Conservation (phyloP, 129 eudicot genomes). For the Pittosporum tobira region DNA sequence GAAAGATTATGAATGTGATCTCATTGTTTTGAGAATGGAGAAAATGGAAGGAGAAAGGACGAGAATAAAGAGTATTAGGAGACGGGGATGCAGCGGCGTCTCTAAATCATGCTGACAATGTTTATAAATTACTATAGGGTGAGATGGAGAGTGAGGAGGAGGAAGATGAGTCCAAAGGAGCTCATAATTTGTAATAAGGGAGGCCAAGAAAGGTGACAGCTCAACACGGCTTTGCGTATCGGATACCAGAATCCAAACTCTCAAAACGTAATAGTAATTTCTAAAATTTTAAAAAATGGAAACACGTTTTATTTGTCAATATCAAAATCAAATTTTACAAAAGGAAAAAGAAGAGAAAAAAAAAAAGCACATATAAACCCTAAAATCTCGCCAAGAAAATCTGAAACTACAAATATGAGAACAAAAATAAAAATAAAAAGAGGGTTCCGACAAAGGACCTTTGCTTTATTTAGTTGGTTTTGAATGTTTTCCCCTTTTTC, state of each 20-base stretch:
- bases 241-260: background rate
- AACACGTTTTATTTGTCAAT: background rate
- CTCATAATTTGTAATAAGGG: slow-evolving; percentile 36
- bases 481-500: slow-evolving; percentile 5
- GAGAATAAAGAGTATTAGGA: background rate
- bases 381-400: background rate
- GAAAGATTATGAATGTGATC: background rate
- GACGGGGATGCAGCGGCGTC: slow-evolving; percentile 4
- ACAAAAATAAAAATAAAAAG: background rate
- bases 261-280: background rate
- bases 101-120: background rate
- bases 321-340: background rate
- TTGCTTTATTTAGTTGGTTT: slow-evolving; percentile 3
- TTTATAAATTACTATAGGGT: background rate
- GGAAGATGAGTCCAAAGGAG: slow-evolving; percentile 29
- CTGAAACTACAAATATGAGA: background rate
- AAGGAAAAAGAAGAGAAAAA: background rate
- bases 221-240: slow-evolving; percentile 27
- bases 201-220: slow-evolving; percentile 21
- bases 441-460: slow-evolving; percentile 13
- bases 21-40: background rate
- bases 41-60: too few species aligned
- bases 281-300: background rate
- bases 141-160: background rate
- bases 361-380: background rate